Base-by-base conservation (phyloP, 2,329 filamentous ascomycete species). In the Calonectria pseudoreteaudii region DNA sequence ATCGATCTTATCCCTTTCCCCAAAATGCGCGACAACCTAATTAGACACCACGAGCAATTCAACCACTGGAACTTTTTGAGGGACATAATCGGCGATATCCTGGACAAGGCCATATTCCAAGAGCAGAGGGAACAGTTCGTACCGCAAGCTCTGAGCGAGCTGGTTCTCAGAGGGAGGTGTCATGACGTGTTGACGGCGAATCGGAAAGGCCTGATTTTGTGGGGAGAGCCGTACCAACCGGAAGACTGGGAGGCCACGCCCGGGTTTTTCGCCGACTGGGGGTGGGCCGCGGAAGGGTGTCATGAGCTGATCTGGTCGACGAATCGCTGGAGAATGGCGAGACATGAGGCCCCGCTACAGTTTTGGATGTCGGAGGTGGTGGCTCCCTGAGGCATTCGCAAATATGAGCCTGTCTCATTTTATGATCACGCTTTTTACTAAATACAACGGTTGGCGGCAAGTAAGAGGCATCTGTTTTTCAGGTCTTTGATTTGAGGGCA, bases 1-100 rank as follows among this genome's bases (percentile, higher is more conserved):
- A 85, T 88, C 74, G 85, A 87, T 77, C 26, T 85, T 30, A 81
- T 86, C 53, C 86, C 86, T 2, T 81, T 71, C 72, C 83, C 86
- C n/a, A 78, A 77, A 67, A 81, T 75, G 76, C 80, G 86, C 50
- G 86, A 88, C 77, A 80, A 80, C 71, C 76, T 87, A 66, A 87
- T 87, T 74, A 82, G 52, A 7, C 81, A 80, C 44, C 72, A 79
- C 20, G 81, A 81, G 66, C 81, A 77, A 28, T 87, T 86, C 69
- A 83, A 86, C 75, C 84, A 86, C 70, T 83, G 84, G 71, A 85
- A 74, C 8, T 72, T 78, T 28, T 66, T 73, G 20, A 58, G 38
- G 8, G 76, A 76, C 28, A 58, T 78, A 4, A 20, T 77, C 8
- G 76, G 76, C 1, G 52, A 76, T 16, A 16, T 77, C 0, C 58